Base-by-base conservation (phyloP, 192 early-diverging fungal species). In the Coemansia sp. region DNA sequence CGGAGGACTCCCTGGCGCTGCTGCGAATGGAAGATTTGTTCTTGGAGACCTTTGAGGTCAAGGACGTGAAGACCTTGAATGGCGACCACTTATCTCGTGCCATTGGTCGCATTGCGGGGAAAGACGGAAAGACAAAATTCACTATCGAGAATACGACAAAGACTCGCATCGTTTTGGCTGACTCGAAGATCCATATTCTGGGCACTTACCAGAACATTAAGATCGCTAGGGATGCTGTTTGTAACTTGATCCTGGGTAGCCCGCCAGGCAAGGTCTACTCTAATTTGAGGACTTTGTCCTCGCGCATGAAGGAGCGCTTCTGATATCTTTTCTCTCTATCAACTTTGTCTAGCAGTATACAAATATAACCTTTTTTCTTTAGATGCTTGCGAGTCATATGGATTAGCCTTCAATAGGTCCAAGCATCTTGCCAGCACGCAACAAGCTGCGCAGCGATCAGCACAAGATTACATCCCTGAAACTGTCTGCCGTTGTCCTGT, bases 61-160 rank as follows among this genome's bases (percentile, higher is more conserved):
- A 98, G 85, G 97, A 99, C 79, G 88, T 99, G 31, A 95, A 96
- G 84, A 96, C 93, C 6, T 76, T 99, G 40, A 86, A 88, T 39
- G 95, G 95, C 26, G 97, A 99, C 75, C 94, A 99, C 77, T 80
- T 99, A 77, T 92, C 93, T 20, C 89, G 97, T 60, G 97, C 97
- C 16, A 95, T 99, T 71, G 97, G 97, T 65, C 93, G 97, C 69
- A 94, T 99, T 84, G 95, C 95, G 21, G 97, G 97, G 45, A 94
- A 95, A 76, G 93, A 95, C 63, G 97, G 97, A 48, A 95, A 96
- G 73, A 97, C 95, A 8, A 95, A 95, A 71, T 97, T 89, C 63
- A 93, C 97, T 5, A 99, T 99, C 65, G 97, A 99, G 74, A 99
- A 99, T 73, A 89, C 94, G 9, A 93, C 91, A 48, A 92, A 95